A percentile compares a stretch with the other conserved stretches of the same genome.
phyloP scores from a whole-genome alignment of 2,329 filamentous ascomycete species.

The Fusarium torreyae region DNA sequence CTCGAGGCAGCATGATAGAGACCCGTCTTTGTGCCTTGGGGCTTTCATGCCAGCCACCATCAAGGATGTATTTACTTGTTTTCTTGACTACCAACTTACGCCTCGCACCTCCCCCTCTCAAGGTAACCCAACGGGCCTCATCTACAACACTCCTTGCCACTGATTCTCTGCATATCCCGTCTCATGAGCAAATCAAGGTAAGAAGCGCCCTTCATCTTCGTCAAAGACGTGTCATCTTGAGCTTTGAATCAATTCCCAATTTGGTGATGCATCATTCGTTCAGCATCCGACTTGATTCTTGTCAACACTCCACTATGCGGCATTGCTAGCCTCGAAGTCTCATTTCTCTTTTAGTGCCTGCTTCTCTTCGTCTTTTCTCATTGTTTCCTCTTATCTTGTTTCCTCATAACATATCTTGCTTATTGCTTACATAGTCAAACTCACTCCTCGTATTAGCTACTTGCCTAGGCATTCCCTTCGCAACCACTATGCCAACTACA shows the following conservation, averaged over 20 bases:
- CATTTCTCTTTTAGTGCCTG: conserved; percentile 19
- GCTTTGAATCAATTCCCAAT: conserved; percentile 6
- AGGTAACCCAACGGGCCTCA: conserved; percentile 1
- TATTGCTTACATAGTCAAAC: conserved; percentile 19
- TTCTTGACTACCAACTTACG: not conserved
- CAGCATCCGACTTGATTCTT: conserved; percentile 8
- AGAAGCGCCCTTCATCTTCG: not conserved
- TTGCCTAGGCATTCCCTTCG: conserved; percentile 23
- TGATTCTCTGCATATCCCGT: not conserved
- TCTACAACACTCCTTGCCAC: conserved; percentile 7
- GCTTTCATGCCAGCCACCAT: not conserved
- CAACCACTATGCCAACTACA: conserved; percentile 19
- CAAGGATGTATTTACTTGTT: conserved; percentile 17
- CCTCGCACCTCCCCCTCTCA: not conserved
- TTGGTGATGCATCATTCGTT: conserved; percentile 11
- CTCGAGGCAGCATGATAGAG: not conserved
- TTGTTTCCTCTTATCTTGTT: conserved; percentile 31
- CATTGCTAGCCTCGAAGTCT: conserved; percentile 30
- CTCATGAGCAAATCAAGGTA: not conserved
- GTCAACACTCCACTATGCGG: conserved; percentile 29
- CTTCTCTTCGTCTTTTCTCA: conserved; percentile 12
- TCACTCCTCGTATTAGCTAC: conserved; percentile 26
- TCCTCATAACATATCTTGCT: conserved; percentile 26
- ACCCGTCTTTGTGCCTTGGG: conserved; percentile 15
- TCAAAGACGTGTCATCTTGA: conserved; percentile 9